Conservation (phyloP, 495 filamentous ascomycete genomes). For the Sabuloglossum arenarium region DNA sequence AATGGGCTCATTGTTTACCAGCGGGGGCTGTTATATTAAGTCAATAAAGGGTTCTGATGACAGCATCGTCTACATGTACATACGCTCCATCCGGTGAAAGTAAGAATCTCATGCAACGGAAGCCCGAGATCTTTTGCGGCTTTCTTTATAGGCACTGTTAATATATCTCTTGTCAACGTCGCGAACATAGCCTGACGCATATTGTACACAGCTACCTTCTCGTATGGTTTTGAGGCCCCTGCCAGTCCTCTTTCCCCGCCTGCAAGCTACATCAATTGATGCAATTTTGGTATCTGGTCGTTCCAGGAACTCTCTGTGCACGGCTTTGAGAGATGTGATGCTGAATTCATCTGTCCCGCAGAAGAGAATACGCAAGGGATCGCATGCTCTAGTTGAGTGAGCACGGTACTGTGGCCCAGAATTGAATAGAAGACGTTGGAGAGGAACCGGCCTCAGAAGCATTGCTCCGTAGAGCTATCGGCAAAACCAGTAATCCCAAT, state of each 20-base stretch:
- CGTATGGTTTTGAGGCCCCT: slow-evolving; percentile 48
- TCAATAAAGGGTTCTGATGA: background rate
- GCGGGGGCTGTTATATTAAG: slow-evolving; percentile 29
- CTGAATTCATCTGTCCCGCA: slow-evolving; percentile 92
- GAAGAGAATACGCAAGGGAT: slow-evolving; percentile 77
- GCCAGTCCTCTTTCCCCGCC: slow-evolving; percentile 53
- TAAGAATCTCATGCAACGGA: slow-evolving; percentile 51
- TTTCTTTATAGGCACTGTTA: slow-evolving; percentile 50
- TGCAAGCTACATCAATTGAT: slow-evolving; percentile 76
- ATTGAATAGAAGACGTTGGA: background rate
- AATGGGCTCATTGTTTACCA: slow-evolving; percentile 26
- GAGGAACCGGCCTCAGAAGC: background rate
- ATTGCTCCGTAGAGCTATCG: too few species aligned
- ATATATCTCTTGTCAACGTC: slow-evolving; percentile 4
- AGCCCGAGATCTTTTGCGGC: slow-evolving; percentile 40
- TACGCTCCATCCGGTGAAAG: slow-evolving; percentile 65
- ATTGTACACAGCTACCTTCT: slow-evolving; percentile 31
- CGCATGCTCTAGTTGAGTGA: slow-evolving; percentile 6
- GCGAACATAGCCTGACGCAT: background rate
- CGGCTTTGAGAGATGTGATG: slow-evolving; percentile 49
- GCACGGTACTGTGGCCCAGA: background rate
- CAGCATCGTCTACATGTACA: slow-evolving; percentile 8
- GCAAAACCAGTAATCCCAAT: too few species aligned
- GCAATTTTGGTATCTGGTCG: slow-evolving; percentile 37
- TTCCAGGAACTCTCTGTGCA: slow-evolving; percentile 36